phyloP scores from a whole-genome alignment of 352 stramenopile genomes.

The Phytophthora palmivora region DNA sequence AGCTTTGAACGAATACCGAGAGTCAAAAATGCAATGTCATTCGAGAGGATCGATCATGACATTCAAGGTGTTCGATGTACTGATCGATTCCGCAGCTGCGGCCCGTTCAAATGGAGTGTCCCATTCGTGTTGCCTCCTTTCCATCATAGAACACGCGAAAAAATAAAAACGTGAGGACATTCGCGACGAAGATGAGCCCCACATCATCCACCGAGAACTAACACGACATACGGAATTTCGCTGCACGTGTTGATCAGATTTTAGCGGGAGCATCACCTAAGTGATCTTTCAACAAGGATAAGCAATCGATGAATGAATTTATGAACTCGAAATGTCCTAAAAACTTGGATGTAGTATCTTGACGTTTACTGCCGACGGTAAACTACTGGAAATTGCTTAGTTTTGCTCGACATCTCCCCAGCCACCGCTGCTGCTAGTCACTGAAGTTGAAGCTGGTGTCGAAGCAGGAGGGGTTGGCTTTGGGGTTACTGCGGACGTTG shows the following conservation, averaged over 20 bases:
- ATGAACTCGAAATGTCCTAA: too few relatives aligned
- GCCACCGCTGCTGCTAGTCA: slow-evolving; percentile 3
- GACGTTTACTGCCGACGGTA: not conserved
- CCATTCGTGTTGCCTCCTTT: too few relatives aligned
- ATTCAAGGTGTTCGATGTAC: too few relatives aligned
- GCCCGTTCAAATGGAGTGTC: too few relatives aligned
- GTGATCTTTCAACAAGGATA: too few relatives aligned
- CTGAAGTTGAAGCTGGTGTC: slow-evolving; percentile 3
- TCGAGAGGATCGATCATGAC: too few relatives aligned
- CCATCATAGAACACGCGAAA: too few relatives aligned
- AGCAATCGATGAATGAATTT: too few relatives aligned
- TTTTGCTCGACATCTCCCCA: slow-evolving; percentile 23
- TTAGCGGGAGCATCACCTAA: not conserved
- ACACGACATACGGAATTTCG: slow-evolving; percentile 5
- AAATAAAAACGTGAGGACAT: too few relatives aligned
- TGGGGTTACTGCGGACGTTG: not conserved
- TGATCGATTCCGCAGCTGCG: too few relatives aligned
- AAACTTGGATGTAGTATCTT: not conserved
- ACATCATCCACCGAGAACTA: slow-evolving; percentile 13
- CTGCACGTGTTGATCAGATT: not conserved
- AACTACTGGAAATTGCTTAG: not conserved
- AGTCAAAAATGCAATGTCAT: too few relatives aligned
- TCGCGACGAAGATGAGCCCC: not conserved
- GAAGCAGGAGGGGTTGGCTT: not conserved
- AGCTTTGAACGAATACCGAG: not conserved